phyloP scores from a whole-genome alignment of 805 yeast species.

The Pichia cephalocereana region DNA sequence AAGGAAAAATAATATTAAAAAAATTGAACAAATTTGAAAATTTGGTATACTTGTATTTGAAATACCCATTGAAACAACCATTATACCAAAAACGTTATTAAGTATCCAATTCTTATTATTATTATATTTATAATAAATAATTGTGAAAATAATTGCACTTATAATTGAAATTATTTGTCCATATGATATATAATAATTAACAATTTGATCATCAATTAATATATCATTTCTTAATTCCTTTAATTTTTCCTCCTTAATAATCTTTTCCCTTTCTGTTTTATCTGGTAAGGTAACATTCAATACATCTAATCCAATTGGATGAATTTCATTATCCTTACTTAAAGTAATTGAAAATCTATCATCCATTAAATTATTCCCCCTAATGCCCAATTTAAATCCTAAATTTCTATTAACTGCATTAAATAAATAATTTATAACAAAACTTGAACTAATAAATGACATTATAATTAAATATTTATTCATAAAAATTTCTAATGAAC shows the following conservation, averaged over 20 bases:
- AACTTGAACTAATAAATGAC: constrained; percentile 27
- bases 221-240: constrained; percentile 16
- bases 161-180: constrained; percentile 21
- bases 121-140: constrained; percentile 15
- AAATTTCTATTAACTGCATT: constrained; percentile 22
- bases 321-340: constrained; percentile 28
- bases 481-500: constrained; percentile 25
- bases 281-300: constrained; percentile 22
- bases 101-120: constrained; percentile 37
- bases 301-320: constrained; percentile 31
- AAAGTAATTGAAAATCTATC: constrained; percentile 35
- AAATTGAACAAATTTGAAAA: constrained; percentile 36
- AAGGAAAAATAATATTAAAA: constrained; percentile 41
- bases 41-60: constrained; percentile 30
- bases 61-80: constrained; percentile 37
- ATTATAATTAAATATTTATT: constrained; percentile 28
- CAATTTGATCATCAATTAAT: constrained; percentile 23
- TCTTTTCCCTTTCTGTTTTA: constrained; percentile 22
- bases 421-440: constrained; percentile 22
- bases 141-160: constrained; percentile 12
- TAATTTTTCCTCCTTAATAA: constrained; percentile 21
- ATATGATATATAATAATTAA: constrained; percentile 27
- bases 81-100: constrained; percentile 33
- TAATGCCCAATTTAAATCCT: constrained; percentile 4
- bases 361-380: constrained; percentile 21